Conservation (phyloP, 2,329 filamentous ascomycete species). For the Talaromyces sp. region DNA sequence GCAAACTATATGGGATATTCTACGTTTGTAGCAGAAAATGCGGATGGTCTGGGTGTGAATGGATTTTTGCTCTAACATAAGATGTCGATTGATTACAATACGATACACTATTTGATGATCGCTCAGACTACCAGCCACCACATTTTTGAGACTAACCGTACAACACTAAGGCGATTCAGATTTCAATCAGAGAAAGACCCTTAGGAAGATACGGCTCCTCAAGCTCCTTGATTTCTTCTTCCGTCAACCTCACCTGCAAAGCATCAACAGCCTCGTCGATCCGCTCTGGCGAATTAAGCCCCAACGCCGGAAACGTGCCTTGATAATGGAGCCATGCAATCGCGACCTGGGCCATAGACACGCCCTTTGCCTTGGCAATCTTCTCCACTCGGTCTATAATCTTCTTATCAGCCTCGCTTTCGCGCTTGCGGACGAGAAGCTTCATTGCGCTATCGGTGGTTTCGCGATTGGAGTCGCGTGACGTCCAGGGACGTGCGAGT, state of each 20-base stretch:
- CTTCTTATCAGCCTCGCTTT: constrained; percentile 16
- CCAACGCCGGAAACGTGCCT: not conserved
- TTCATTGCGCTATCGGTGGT: not conserved
- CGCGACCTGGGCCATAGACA: constrained; percentile 36
- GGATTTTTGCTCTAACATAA: not conserved
- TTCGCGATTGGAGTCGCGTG: not conserved
- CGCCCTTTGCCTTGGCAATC: constrained; percentile 43
- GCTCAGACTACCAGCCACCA: not conserved
- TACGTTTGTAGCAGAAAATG: not conserved
- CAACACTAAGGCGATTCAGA: not conserved
- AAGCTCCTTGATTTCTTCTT: constrained; percentile 59
- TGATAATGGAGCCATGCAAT: constrained; percentile 29
- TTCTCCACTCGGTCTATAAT: constrained; percentile 48
- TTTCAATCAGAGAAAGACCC: not conserved
- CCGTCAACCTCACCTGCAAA: constrained; percentile 47
- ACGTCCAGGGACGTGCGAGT: constrained; percentile 23
- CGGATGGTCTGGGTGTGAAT: constrained; percentile 2
- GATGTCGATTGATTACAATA: not conserved
- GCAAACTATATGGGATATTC: constrained; percentile 5
- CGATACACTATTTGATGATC: not conserved
- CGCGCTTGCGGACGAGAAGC: constrained; percentile 34
- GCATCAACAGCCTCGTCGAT: constrained; percentile 59
- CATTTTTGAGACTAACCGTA: not conserved
- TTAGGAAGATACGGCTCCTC: constrained; percentile 54
- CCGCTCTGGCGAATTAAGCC: constrained; percentile 56